These are phyloP conservation scores for Earliella scabrosa DNA, from an alignment of 1,284 basidiomycete species.

Conservation along the genomic window DNA sequence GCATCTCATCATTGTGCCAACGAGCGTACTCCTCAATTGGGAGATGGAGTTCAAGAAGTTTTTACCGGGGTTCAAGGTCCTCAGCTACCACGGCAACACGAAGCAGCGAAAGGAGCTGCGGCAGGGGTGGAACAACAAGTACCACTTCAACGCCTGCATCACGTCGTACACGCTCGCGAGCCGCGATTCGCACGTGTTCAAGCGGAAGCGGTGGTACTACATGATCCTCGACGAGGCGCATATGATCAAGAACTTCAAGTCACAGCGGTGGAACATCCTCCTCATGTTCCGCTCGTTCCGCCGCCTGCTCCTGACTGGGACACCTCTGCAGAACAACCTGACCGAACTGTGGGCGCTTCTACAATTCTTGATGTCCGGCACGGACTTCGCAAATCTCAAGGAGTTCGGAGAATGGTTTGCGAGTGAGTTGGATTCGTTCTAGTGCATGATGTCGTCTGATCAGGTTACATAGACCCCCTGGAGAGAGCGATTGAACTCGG, in stretches of 20 bases:
- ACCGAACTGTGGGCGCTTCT: slow-evolving; percentile 96
- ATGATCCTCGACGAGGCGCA: slow-evolving; percentile 97
- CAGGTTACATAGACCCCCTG: slow-evolving; percentile 84
- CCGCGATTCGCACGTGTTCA: slow-evolving; percentile 93
- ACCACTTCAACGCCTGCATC: slow-evolving; percentile 95
- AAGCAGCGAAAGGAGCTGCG: slow-evolving; percentile 94
- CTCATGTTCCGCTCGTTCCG: slow-evolving; percentile 94
- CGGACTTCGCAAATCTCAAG: slow-evolving; percentile 90
- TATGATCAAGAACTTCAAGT: slow-evolving; percentile 99
- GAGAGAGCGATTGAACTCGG: slow-evolving; percentile 95
- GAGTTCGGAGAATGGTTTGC: slow-evolving; percentile 98
- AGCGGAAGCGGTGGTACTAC: slow-evolving; percentile 95
- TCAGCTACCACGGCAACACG: slow-evolving; percentile 92
- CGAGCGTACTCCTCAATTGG: slow-evolving; percentile 96
- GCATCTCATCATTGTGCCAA: slow-evolving; percentile 94
- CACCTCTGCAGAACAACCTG: slow-evolving; percentile 94
- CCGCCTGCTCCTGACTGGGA: slow-evolving; percentile 89
- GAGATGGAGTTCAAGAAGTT: slow-evolving; percentile 99
- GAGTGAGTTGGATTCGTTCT: slow-evolving; percentile 59
- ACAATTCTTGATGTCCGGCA: slow-evolving; percentile 95
- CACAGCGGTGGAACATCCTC: slow-evolving; percentile 93
- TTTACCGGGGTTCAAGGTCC: slow-evolving; percentile 89
- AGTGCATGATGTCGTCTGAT: too few relatives aligned
- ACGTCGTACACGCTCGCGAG: slow-evolving; percentile 95
- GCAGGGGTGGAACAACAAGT: slow-evolving; percentile 92